Evolutionary conservation across 768 basidiomycete genomes (phyloP).

Genomic region (Rhodotorula kratochvilovae): DNA sequence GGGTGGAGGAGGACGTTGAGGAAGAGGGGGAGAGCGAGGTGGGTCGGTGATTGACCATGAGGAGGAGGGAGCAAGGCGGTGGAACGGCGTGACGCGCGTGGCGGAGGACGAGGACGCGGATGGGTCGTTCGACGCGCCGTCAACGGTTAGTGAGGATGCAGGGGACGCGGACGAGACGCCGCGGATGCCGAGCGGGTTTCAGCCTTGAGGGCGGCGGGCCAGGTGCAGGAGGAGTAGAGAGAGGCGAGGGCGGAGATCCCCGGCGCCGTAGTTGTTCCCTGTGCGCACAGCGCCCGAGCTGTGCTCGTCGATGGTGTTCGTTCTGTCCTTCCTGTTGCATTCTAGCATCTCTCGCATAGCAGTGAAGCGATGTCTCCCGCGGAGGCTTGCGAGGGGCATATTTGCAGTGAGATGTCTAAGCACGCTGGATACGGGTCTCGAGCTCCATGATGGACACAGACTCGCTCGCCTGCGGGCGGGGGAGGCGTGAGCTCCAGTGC

Average conservation of each 20-base stretch:
- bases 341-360: too few relatives aligned
- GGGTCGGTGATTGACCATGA: constrained; percentile 1
- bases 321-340: too few relatives aligned
- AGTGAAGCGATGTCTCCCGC: too few relatives aligned
- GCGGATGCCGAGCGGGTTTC: constrained; percentile 14
- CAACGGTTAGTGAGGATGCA: background rate
- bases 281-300: too few relatives aligned
- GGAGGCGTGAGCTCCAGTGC: background rate
- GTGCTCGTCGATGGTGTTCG: too few relatives aligned
- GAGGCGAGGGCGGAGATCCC: too few relatives aligned
- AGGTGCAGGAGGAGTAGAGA: too few relatives aligned
- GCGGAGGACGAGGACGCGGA: background rate
- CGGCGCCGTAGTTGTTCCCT: too few relatives aligned
- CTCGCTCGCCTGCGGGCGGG: constrained; percentile 51
- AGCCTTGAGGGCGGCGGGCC: background rate
- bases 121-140: background rate
- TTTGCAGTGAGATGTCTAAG: constrained; percentile 46
- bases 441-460: constrained; percentile 67
- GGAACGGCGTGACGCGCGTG: too few relatives aligned
- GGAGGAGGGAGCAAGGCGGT: background rate
- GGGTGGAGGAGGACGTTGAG: background rate
- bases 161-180: constrained; percentile 9
- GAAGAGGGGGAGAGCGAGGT: background rate
- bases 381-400: background rate
- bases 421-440: constrained; percentile 64